Evolutionary conservation across 2,329 filamentous ascomycete species (phyloP), one percentile per base, ranked within the genome.

Genomic region (Scopulariopsis brevicaulis): DNA sequence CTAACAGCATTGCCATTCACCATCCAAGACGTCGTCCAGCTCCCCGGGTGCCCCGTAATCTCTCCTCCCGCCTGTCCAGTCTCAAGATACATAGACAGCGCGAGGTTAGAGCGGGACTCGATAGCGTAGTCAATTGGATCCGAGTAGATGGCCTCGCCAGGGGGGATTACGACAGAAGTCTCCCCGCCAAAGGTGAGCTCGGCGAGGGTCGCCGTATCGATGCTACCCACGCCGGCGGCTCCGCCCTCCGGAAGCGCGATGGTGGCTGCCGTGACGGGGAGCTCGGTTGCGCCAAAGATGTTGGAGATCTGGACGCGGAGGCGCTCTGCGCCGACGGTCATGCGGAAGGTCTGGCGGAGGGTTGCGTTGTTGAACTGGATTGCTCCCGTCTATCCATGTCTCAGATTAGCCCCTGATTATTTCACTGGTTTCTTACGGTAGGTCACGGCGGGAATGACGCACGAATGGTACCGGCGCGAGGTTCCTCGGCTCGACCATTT

Each of bases 291-390:
- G 2, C 85, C 84, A 62, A 88, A 87, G 0, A 78, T 80, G 65
- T 89, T 88, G 51, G 83, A 85, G 55, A 88, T 74, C 53, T 81
- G 79, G 40, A 88, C 69, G 11, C 85, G 81, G 60, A 87, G 76
- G 24, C 80, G 75, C 2, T 76, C 70, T 3, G 79, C 77, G 1
- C 74, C 77, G 4, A 84, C 74, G 8, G 82, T 81, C 62, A 84
- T 71, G 62, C 83, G 80, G 15, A 87, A 66, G 0, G 84, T 87
- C 67, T 88, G 85, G 2, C 85, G 82, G 61, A 88, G 76, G 0
- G 85, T 87, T 1, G 82, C 77, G 63, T 86, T 80, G 53, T 72
- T 70, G 65, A 87, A 85, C 6, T 76, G n/a, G 73, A 72, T 68
- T 52, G 68, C 69, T 46, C 68, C 64, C 60, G 70, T 68, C 67